phyloP scores from a whole-genome alignment of 2,329 filamentous ascomycete species.

The Penicillium sp. region DNA sequence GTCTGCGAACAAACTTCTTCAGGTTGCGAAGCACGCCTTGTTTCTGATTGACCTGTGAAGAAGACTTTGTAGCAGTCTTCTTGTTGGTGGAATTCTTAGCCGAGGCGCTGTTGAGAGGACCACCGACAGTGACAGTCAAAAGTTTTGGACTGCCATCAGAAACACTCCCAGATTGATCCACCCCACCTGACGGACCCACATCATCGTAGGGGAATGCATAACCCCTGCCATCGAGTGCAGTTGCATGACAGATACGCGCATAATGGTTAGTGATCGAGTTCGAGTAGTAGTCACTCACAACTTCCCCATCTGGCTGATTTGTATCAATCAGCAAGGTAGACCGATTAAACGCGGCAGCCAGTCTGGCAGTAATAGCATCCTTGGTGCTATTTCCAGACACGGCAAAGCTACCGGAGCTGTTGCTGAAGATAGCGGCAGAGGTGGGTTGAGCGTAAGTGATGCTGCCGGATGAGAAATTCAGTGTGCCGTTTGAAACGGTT shows the following conservation, averaged over 20 bases:
- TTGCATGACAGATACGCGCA: slow-evolving; percentile 62
- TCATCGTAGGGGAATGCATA: slow-evolving; percentile 75
- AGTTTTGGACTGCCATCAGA: slow-evolving; percentile 57
- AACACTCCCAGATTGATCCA: slow-evolving; percentile 64
- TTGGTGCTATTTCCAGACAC: slow-evolving; percentile 46
- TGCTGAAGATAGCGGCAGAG: slow-evolving; percentile 65
- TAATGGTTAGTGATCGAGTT: slow-evolving; percentile 65
- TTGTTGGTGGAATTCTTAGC: neutral
- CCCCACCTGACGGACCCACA: slow-evolving; percentile 56
- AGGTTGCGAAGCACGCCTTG: slow-evolving; percentile 4
- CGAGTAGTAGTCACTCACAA: slow-evolving; percentile 54
- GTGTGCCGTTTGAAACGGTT: slow-evolving; percentile 42
- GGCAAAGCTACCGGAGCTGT: slow-evolving; percentile 63
- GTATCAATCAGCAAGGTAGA: slow-evolving; percentile 61
- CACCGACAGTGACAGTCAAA: slow-evolving; percentile 60
- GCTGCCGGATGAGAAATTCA: slow-evolving; percentile 48
- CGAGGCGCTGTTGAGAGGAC: slow-evolving; percentile 19
- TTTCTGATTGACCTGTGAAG: neutral
- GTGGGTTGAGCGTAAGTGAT: slow-evolving; percentile 57
- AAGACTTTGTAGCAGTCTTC: neutral
- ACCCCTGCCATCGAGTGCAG: slow-evolving; percentile 59
- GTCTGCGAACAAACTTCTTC: slow-evolving; percentile 11
- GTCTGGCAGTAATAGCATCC: slow-evolving; percentile 68
- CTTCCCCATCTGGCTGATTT: slow-evolving; percentile 56
- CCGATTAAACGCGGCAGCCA: slow-evolving; percentile 74